Conservation (phyloP, 371 early-diverging fungal genomes). For the Mortierella sp. region DNA sequence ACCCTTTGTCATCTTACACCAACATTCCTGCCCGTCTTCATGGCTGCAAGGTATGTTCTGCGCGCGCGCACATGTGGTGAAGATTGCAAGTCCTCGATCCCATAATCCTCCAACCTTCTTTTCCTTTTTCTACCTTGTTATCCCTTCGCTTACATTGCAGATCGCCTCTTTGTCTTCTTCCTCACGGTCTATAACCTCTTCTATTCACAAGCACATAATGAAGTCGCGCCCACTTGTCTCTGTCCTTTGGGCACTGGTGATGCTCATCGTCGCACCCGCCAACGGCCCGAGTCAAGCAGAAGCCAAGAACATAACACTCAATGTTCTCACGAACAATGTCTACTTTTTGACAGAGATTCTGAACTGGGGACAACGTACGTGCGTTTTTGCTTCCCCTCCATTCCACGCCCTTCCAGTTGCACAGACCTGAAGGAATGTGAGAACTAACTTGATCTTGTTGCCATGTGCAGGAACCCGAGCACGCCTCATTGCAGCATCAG, state of each 20-base stretch:
- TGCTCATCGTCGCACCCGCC: background rate
- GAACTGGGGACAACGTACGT: constrained; percentile 5
- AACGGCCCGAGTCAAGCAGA: background rate
- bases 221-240: background rate
- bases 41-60: too few species aligned
- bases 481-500: constrained; percentile 11
- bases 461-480: constrained; percentile 7
- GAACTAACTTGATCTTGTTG: background rate
- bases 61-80: too few species aligned
- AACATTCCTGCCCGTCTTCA: too few species aligned
- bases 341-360: constrained; percentile 12
- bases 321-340: constrained; percentile 11
- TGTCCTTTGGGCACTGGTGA: background rate
- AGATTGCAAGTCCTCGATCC: too few species aligned
- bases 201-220: background rate
- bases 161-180: background rate
- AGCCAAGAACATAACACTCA: background rate
- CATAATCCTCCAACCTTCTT: too few species aligned
- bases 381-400: too few species aligned
- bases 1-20: too few species aligned
- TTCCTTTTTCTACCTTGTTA: too few species aligned
- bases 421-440: too few species aligned
- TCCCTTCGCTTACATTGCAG: too few species aligned
- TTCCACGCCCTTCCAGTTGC: too few species aligned
- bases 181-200: background rate